Evolutionary conservation across 1,284 basidiomycete species (phyloP), one percentile per base, ranked within the genome.

Genomic region (Puccinia hordei): DNA sequence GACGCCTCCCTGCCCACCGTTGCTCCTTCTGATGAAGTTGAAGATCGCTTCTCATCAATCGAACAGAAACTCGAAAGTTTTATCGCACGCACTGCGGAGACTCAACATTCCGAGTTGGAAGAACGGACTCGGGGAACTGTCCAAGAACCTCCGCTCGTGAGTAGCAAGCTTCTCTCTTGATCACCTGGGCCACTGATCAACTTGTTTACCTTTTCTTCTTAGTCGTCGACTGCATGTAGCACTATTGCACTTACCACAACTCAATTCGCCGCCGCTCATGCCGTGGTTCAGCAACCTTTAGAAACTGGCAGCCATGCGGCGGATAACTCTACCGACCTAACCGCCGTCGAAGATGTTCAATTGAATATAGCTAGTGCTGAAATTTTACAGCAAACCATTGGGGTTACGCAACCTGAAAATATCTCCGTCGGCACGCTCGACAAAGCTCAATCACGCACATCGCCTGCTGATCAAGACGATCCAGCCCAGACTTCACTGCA

Each of bases 21-120:
- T 15, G 33, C n/a, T 57, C 38, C 55, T 57, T 10, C 72, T 30
- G 27, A 8, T 10, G 24, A 63, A 75, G 55, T 33, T 51, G 46
- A 51, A 49, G 73, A 65, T 63, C 41, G 41, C 1, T 75, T 51
- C 73, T 46, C 46, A 24, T 33, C 44, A 27, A 75, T 73, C 35
- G 71, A 73, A 57, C 35, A 59, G n/a, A 15, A 44, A 59, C 10
- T 73, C 8, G 53, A 73, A 55, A 57, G 13, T 22, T 73, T 57
- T 13, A 30, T 73, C 17, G 53, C 27, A n/a, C 71, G 51, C n/a
- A 53, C 35, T 53, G 46, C 22, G 8, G 51, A 57, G 30, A 51
- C 46, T 1, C 30, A 59, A 55, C 12, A 19, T 22, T 35, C 63
- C 4, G 19, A n/a, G 63, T 15, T 3, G n/a, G 22, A 3, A 66